These are phyloP conservation scores for Annulohypoxylon nitens DNA, from an alignment of 495 filamentous ascomycete species.

Conservation along the genomic window DNA sequence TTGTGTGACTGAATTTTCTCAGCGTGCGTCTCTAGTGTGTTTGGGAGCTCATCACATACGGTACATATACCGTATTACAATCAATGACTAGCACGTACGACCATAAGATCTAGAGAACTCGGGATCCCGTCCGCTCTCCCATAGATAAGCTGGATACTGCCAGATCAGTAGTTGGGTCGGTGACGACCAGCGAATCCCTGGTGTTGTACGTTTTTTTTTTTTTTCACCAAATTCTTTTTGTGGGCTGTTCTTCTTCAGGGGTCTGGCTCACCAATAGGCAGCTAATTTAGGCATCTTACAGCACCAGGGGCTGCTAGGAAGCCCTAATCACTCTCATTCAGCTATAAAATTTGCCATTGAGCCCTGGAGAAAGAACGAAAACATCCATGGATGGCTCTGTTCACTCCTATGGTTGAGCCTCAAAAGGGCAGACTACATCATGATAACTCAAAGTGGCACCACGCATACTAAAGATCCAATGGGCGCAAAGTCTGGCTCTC, in stretches of 20 bases:
- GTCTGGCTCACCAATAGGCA: too few relatives aligned
- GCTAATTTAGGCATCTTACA: not conserved
- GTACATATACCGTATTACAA: not conserved
- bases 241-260: not conserved
- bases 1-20: not conserved
- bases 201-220: conserved; percentile 60
- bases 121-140: conserved; percentile 65
- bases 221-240: not conserved
- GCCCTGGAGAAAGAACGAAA: too few relatives aligned
- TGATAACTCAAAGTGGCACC: not conserved
- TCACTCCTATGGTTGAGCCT: not conserved
- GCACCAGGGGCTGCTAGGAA: too few relatives aligned
- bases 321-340: not conserved
- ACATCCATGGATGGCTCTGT: not conserved
- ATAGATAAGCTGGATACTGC: conserved; percentile 56
- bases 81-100: conserved; percentile 51
- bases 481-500: not conserved
- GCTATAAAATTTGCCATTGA: too few relatives aligned
- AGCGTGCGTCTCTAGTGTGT: not conserved
- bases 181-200: conserved; percentile 63
- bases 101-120: conserved; percentile 60
- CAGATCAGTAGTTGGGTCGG: conserved; percentile 63
- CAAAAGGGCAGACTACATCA: not conserved
- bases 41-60: not conserved
- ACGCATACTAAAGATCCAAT: not conserved